A percentile compares a stretch with the other conserved stretches of the same genome.
phyloP scores from a whole-genome alignment of 176 grass and related monocot genomes.

The Phoenix dactylifera region DNA sequence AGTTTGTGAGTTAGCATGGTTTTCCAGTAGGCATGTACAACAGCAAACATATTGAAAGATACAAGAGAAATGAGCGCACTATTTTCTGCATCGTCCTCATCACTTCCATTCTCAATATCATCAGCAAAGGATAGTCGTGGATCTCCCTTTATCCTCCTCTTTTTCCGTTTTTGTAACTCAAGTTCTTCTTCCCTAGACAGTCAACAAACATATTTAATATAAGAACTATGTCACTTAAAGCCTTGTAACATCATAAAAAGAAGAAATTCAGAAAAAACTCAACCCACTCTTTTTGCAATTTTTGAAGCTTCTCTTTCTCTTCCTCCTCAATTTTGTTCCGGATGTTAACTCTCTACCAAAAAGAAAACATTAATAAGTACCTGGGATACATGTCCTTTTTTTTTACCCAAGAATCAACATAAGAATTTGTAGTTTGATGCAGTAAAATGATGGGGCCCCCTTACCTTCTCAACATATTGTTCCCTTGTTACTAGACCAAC shows the following conservation, averaged over 20 bases:
- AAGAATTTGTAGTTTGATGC: no score
- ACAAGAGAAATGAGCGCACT: conserved; percentile 30
- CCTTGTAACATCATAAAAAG: not conserved
- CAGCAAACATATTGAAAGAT: conserved; percentile 9
- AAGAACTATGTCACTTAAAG: no score
- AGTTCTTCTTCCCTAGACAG: conserved; percentile 80
- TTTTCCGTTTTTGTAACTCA: conserved; percentile 92
- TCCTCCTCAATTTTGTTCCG: conserved; percentile 86
- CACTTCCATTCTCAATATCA: conserved; percentile 75
- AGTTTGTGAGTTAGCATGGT: no score
- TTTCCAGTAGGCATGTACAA: not conserved
- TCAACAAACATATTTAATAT: conserved; percentile 1
- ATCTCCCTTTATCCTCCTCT: conserved; percentile 82
- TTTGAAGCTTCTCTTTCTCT: conserved; percentile 98
- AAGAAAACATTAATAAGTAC: not conserved
- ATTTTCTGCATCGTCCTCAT: conserved; percentile 76
- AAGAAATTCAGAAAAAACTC: not conserved
- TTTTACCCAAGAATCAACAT: no score
- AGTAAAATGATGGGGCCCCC: not conserved
- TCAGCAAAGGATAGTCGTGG: conserved; percentile 74
- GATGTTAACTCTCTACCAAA: conserved; percentile 80
- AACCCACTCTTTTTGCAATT: conserved; percentile 89
- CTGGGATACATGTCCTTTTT: no score
- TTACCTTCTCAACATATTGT: conserved; percentile 99
- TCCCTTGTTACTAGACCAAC: conserved; percentile 96